Base-by-base conservation (phyloP, 75 land plant genomes). In the Pseudotsuga menziesii region DNA sequence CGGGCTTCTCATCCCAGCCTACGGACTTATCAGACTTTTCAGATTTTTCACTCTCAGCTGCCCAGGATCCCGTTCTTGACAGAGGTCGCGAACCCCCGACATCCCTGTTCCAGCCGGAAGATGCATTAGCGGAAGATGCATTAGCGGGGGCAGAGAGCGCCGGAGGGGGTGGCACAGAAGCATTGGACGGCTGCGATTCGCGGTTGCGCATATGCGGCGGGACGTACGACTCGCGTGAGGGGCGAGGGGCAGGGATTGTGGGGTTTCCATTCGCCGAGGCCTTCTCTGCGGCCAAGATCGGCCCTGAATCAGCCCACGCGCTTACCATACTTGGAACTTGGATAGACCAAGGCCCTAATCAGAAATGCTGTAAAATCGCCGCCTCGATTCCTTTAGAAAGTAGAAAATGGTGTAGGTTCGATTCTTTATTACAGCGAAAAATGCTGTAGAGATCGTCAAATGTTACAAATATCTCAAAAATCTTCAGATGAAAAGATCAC, bases 171-270 rank as follows among this genome's bases (percentile, higher is more conserved):
- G 81, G 81, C 20, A 56, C 75, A 3, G 76, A 71, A 8, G 80
- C 72, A 6, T 75, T 57, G 22, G 81, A 77, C 41, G 4, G 26
- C 41, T 36, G 44, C 11, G 48, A 44, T 20, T 69, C 72, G 23
- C 83, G 80, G 83, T 88, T 91, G 23, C 97, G 87, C 57, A 94
- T 82, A 83, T 94, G 97, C 11, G 97, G 97, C 5, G 97, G 97
- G 3, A 94, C 92, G 52, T 94, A 94, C 20, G 92, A 72, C 22
- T 89, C 72, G 29, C 89, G 83, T 0, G 80, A 23, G 2, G 82
- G 85, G 13, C 77, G 76, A 15, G 80, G 3, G 6, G 61, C 29
- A 12, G 23, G 44, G 4, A 54, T 23, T 11, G 7, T 15, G 26
- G 78, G 52, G 41, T 16, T n/a, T 2, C 20, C 48, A 20, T 36